Evolutionary conservation across 768 basidiomycete species (phyloP).

Genomic region (Hericium alpestre): DNA sequence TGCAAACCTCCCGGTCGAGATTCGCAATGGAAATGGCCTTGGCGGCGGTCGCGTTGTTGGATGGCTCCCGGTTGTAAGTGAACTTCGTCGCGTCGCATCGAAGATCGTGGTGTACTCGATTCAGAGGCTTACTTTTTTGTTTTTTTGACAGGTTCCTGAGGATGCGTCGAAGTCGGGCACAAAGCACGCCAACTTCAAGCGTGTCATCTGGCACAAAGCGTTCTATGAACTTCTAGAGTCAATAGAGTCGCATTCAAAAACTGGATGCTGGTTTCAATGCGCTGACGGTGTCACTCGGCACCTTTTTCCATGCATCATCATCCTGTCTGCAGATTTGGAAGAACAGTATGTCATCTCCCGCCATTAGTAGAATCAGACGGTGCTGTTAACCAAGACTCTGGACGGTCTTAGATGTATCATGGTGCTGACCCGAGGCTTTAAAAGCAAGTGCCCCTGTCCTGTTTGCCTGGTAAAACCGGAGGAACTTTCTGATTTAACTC

Average conservation of each 20-base stretch:
- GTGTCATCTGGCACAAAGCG: background rate
- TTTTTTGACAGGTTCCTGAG: too few relatives aligned
- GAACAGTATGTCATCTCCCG: conserved; percentile 11
- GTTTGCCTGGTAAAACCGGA: conserved; percentile 6
- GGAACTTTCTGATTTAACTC: background rate
- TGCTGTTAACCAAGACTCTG: too few relatives aligned
- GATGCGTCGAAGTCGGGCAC: background rate
- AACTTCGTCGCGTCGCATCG: background rate
- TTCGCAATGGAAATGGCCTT: conserved; percentile 11
- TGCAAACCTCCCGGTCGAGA: conserved; percentile 12
- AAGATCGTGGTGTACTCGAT: too few relatives aligned
- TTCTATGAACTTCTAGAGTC: background rate
- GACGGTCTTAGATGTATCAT: conserved; percentile 11
- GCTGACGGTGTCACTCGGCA: background rate
- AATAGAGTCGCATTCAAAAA: background rate
- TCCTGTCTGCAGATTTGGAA: conserved; percentile 5
- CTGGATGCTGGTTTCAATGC: background rate
- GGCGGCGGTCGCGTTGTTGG: conserved; percentile 12
- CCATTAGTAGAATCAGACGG: too few relatives aligned
- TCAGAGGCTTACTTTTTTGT: too few relatives aligned
- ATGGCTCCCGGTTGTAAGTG: conserved; percentile 13
- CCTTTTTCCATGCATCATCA: background rate
- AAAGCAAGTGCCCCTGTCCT: conserved; percentile 11
- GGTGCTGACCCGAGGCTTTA: conserved; percentile 10
- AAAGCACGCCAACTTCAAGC: background rate